phyloP scores from a whole-genome alignment of 1,284 basidiomycete species.

The Cerrena zonata region DNA sequence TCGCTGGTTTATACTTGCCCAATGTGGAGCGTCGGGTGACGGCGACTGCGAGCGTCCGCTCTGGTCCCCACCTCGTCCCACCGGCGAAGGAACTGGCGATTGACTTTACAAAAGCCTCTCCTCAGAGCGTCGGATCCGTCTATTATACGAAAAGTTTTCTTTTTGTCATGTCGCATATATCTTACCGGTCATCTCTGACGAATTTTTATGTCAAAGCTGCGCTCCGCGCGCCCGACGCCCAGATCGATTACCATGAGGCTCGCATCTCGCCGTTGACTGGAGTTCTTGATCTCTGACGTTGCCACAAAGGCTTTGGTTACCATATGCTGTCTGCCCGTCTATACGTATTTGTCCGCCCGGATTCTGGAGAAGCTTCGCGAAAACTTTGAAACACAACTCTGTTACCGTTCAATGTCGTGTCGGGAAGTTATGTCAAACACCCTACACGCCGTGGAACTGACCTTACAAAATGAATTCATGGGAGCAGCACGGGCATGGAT shows the following conservation, averaged over 20 bases:
- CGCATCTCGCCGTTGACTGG: background rate
- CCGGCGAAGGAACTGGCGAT: background rate
- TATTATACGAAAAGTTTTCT: too few species aligned
- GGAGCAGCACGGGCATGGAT: too few species aligned
- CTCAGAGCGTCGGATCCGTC: background rate
- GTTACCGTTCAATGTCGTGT: too few species aligned
- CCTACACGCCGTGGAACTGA: too few species aligned
- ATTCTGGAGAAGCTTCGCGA: background rate
- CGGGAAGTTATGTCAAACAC: too few species aligned
- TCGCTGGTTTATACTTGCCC: background rate
- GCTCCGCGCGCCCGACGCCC: background rate
- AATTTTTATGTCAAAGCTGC: background rate
- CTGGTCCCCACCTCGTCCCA: background rate
- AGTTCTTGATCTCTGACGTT: background rate
- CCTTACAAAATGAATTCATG: too few species aligned
- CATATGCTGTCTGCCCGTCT: background rate
- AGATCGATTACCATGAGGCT: background rate
- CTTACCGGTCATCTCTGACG: background rate
- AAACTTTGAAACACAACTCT: too few species aligned
- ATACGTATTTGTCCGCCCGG: background rate
- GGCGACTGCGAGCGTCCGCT: background rate
- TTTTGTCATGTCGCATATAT: background rate
- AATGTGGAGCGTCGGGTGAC: background rate
- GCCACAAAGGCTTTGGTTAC: background rate
- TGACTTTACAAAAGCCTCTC: background rate